These are phyloP conservation scores for Haberlea rhodopensis DNA, from an alignment of 257 asterid species.

Conservation along the genomic window DNA sequence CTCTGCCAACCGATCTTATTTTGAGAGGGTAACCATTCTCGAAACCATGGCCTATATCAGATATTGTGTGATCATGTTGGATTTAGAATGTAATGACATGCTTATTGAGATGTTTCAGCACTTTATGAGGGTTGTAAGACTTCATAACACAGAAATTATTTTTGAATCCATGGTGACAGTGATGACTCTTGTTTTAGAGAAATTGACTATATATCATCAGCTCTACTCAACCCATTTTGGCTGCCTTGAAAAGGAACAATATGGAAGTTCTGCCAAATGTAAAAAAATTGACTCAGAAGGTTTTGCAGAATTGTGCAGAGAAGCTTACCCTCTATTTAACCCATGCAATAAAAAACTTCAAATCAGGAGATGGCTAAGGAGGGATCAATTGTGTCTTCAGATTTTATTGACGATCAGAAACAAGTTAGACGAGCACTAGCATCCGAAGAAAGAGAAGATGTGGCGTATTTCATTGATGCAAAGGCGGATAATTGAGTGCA, in stretches of 20 bases:
- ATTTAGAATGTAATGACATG: conserved; percentile 87
- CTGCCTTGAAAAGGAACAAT: conserved; percentile 54
- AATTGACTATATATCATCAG: conserved; percentile 64
- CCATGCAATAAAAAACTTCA: no score
- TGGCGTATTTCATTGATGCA: no score
- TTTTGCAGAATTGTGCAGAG: conserved; percentile 53
- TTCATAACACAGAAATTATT: conserved; percentile 50
- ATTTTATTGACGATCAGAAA: no score
- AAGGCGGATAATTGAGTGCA: no score
- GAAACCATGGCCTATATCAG: conserved; percentile 97
- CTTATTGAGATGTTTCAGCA: conserved; percentile 81
- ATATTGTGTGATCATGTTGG: conserved; percentile 95
- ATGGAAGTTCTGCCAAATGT: conserved; percentile 66
- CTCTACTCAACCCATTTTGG: no score
- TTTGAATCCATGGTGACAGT: conserved; percentile 84
- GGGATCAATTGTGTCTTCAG: no score
- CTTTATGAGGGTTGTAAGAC: conserved; percentile 73
- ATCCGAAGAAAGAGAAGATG: no score
- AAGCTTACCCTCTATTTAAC: no score
- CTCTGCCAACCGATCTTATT: conserved; percentile 63
- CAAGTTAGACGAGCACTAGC: no score
- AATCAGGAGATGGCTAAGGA: no score
- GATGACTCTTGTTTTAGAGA: conserved; percentile 67
- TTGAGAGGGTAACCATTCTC: conserved; percentile 74
- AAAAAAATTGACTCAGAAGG: conserved; percentile 67